Conservation (phyloP, 495 filamentous ascomycete species). For the Podospora fimiseda region DNA sequence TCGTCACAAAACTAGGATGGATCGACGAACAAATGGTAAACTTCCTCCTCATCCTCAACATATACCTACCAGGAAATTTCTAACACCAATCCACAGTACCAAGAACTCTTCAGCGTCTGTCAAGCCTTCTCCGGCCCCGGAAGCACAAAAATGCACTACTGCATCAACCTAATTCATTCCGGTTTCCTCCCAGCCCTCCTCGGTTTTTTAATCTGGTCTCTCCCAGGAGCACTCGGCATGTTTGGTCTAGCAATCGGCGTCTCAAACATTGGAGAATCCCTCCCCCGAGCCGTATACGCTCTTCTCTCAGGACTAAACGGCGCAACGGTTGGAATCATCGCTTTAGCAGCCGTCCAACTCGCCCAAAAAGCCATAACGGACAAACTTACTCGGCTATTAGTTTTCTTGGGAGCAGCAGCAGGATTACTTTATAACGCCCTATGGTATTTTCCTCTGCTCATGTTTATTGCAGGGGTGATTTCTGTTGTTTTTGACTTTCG, state of each 20-base stretch:
- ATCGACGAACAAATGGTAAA: conserved; percentile 60
- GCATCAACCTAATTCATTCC: conserved; percentile 59
- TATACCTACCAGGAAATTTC: neutral
- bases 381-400: conserved; percentile 57
- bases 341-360: conserved; percentile 68
- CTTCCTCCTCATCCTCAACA: neutral
- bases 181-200: conserved; percentile 59
- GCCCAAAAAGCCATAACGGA: conserved; percentile 72
- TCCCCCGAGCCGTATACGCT: conserved; percentile 65
- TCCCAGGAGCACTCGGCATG: conserved; percentile 75
- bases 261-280: conserved; percentile 51
- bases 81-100: conserved; percentile 42
- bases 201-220: conserved; percentile 64
- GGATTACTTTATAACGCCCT: conserved; percentile 71
- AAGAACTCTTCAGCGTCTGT: conserved; percentile 74
- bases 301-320: conserved; percentile 74
- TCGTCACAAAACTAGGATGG: conserved; percentile 62
- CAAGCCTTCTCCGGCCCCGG: conserved; percentile 71
- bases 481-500: conserved; percentile 58
- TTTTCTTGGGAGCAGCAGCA: conserved; percentile 60
- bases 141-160: conserved; percentile 76
- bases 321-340: conserved; percentile 73
- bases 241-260: conserved; percentile 65
- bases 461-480: conserved; percentile 51
- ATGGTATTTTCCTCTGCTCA: conserved; percentile 77